Base-by-base conservation (phyloP, 1,284 basidiomycete species). In the Moniliophthora roreri region DNA sequence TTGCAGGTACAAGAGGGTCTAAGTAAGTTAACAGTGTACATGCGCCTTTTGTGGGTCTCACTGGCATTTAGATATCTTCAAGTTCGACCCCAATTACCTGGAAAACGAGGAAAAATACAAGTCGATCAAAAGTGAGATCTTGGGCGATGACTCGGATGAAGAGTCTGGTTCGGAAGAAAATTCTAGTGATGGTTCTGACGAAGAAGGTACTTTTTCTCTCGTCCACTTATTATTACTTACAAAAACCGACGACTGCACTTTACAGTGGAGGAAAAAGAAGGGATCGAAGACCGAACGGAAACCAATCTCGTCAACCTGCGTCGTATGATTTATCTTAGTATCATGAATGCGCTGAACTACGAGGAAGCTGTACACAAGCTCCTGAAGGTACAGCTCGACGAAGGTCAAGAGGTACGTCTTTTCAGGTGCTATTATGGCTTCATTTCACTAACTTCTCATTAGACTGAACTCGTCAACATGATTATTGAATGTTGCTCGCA, bases 401-500 rank as follows among this genome's bases (percentile, higher is more conserved):
- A 95, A 66, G 95, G 95, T 0, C 85, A 96, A 68, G 96, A 98
- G 84, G 92, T 94, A 65, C 51, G 77, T 67, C 10, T 8, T 42
- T 38, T 18, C 24, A 42, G 48, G 8, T 40, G 50, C 2, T 23
- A 18, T 38, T 15, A 47, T n/a, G n/a, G n/a, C n/a, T 21, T 52
- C 32, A n/a, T 11, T 41, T 41, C 62, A 23, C 58, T 26, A 5
- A 15, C 16, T 16, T 42, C 52, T 13, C 28, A 28, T 18, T 62
- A 95, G 91, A 91, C 94, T 63, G 96, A 98, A 71, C 74, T 99
- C 50, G 87, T 92, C 72, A 98, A 99, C 78, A 99, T 99, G 96
- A 84, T 99, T 56, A 90, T 99, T 70, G 96, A 99, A 67, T 99
- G 96, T 87, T 99, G 96, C 69, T 99, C 96, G 2, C 96, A 99